Base-by-base conservation (phyloP, 75 land plant species). In the Adiantum capillusveneris region DNA sequence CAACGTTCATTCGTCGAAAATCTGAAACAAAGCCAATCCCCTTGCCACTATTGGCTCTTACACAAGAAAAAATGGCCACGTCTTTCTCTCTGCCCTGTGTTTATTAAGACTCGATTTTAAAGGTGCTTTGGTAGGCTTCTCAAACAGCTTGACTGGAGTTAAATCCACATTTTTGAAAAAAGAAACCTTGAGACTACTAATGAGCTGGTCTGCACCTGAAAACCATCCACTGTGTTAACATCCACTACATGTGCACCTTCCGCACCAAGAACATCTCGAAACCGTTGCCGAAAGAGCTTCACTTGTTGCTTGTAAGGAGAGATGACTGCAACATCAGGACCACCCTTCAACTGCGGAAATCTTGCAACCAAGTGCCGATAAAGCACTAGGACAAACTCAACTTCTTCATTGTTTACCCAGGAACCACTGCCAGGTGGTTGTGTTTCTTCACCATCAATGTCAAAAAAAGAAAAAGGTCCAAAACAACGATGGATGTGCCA, bases 401-500 rank as follows among this genome's bases (percentile, higher is more conserved):
- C 79, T 64, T 93, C 98, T 44, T 89, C 87, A 51, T 45, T 69
- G 60, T 93, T 93, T 37, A 81, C 76, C 83, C 82, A 86, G 36
- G 98, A 90, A 7, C 91, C 96, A 69, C 83, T 77, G 58, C 83
- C 88, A 26, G 70, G 54, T 11, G 83, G 81, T 55, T 84, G 91
- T 42, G 81, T 68, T 66, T 94, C 98, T 17, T 65, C 53, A 2
- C 96, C 95, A 20, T 81, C 80, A 45, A 94, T 58, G 59, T 94
- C 96, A 72, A 90, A 90, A 64, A 94, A 94, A 63, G 81, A 74
- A 59, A 86, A 94, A 26, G 98, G 98, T 9, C 98, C 96, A 79
- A 86, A 90, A 64, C 96, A 90, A 21, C 82, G 71, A 61, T 77
- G 82, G 26, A 71, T 63, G 69, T 94, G 96, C 96, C 96, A 94